Base-by-base conservation (phyloP, 1,284 basidiomycete species). In the Cryptococcus wingfieldii region DNA sequence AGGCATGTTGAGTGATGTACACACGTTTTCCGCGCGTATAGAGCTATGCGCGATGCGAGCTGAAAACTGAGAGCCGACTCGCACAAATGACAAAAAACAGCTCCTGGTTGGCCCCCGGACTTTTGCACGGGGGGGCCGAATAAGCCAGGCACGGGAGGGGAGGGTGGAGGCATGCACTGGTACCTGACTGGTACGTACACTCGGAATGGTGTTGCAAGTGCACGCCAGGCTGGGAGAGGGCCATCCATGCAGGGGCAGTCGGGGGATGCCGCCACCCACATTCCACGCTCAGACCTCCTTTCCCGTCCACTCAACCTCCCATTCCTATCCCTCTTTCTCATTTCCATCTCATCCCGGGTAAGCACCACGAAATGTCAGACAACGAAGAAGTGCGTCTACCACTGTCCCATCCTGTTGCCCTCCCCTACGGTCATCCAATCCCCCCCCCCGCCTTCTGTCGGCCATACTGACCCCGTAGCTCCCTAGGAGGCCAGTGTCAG, bases 361-460 rank as follows among this genome's bases (percentile, higher is more conserved):
- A 41, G 8, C 31, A 12, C 18, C n/a, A 13, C 27, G 37, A 14
- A 6, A 61, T 61, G 59, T 58, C 59, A n/a, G 59, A 61, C 42
- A 54, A 53, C 46, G 59, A 54, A 44, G 54, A 55, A 25, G 59
- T 57, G 37, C 49, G 59, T 56, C 6, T 41, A 28, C 38, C 38
- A n/a, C 44, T 25, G 10, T 23, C 43, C 10, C 34, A 4, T 45
- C 0, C 43, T 25, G 7, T 2, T 34, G 31, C 31, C 3, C 31
- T 34, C 10, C 31, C 31, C 23, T 23, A 23, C 3, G 1, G 31
- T 6, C 31, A 34, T 42, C 41, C 41, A 5, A 4, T 14, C 42
- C 18, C 13, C 12, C 16, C 5, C 42, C n/a, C 14, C 45, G 38
- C 37, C 19, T 43, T 31, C 7, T 45, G 4, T 38, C 9, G 13